Base-by-base conservation (phyloP, 1,284 basidiomycete species). In the Heterobasidion annosum region DNA sequence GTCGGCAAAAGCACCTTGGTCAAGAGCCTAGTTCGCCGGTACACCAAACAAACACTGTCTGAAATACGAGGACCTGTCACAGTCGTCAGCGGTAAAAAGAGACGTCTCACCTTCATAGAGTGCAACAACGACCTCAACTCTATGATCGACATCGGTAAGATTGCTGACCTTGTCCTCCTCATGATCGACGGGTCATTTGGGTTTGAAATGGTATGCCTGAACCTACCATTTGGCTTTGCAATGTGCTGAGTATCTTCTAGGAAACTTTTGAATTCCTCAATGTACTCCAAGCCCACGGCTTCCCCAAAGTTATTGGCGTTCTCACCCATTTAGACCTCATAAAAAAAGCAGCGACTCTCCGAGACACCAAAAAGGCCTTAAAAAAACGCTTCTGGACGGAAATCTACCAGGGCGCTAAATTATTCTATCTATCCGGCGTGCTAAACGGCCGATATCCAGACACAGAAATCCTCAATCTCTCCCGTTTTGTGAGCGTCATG, bases 331-430 rank as follows among this genome's bases (percentile, higher is more conserved):
- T 99, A 48, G 97, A 99, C 70, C 85, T 99, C 58, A 92, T 99
- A 65, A 98, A 98, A 76, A 97, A 95, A 67, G 81, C 89, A 7
- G 80, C 88, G 0, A 88, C 86, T 1, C 82, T 98, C 50, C 91
- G 89, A 57, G 85, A 85, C 50, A 95, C 93, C 52, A 99, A 99
- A 75, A 98, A 98, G 67, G 74, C 87, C 0, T 81, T 99, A 48
- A 99, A 99, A 73, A 96, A 93, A 68, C 91, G 97, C n/a, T 99
- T 99, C 74, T 99, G 97, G 96, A 94, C 96, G 0, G 97, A 99
- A 70, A 98, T 99, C 15, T 98, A 98, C 70, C 91, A 95, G 67
- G 97, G 97, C 51, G 96, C 97, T 48, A 99, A 98, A 69, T 84
- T 99, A 15, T 99, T 99, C 74, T 98, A 98, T 69, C 87, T 99